phyloP scores from a whole-genome alignment of 371 early-diverging fungal genomes.

The Nematocida ironsii region DNA sequence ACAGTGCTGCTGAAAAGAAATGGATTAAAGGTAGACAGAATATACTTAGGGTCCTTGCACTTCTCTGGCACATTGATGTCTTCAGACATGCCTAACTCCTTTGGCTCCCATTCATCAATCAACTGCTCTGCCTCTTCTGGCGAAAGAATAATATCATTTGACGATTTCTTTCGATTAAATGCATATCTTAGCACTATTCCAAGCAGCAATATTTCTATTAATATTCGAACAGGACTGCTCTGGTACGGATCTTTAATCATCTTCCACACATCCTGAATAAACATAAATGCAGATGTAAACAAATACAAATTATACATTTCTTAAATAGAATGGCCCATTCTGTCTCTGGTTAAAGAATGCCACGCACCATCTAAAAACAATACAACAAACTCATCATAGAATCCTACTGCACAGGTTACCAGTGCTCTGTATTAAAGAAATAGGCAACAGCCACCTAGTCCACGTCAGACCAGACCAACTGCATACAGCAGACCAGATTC shows the following conservation, averaged over 20 bases:
- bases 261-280: constrained; percentile 12
- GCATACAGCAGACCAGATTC: no score
- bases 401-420: no score
- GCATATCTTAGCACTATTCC: constrained; percentile 44
- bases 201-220: constrained; percentile 40
- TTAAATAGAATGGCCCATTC: background rate
- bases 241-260: constrained; percentile 50
- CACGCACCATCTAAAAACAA: background rate
- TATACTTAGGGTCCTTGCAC: background rate
- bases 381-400: no score
- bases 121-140: constrained; percentile 42
- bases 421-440: no score
- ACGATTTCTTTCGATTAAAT: constrained; percentile 6
- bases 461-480: no score
- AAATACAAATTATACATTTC: background rate
- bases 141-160: constrained; percentile 18
- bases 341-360: background rate
- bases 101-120: constrained; percentile 52
- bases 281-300: background rate
- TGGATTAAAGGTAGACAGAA: constrained; percentile 33
- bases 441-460: no score
- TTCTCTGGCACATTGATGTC: background rate
- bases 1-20: constrained; percentile 31
- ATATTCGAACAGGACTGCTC: constrained; percentile 46
- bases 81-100: constrained; percentile 8